A percentile compares a stretch with the other conserved stretches of the same genome.
Evolutionary conservation across 768 basidiomycete species (phyloP).

Genomic region (Boletus vinaceobasis): DNA sequence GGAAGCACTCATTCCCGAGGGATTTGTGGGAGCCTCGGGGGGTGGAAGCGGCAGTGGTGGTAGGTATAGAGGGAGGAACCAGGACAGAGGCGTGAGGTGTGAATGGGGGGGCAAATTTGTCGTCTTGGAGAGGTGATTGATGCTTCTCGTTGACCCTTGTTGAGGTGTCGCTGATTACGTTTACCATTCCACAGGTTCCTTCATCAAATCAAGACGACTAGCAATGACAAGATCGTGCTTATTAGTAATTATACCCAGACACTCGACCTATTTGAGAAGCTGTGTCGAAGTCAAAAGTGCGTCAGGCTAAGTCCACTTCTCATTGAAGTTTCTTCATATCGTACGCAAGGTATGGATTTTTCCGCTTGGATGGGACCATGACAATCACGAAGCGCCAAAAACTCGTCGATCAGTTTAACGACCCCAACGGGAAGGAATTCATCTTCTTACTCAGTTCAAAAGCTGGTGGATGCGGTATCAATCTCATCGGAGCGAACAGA

Average conservation of each 20-base stretch:
- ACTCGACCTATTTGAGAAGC: slow-evolving; percentile 86
- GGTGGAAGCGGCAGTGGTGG: slow-evolving; percentile 24
- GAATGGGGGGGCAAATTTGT: slow-evolving; percentile 91
- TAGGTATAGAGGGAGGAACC: slow-evolving; percentile 41
- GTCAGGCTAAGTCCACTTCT: slow-evolving; percentile 10
- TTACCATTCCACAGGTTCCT: slow-evolving; percentile 58
- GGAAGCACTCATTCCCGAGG: slow-evolving; percentile 76
- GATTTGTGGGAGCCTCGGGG: slow-evolving; percentile 56
- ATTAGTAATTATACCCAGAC: slow-evolving; percentile 98
- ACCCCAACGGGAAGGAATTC: slow-evolving; percentile 90
- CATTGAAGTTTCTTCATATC: neutral
- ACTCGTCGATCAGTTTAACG: slow-evolving; percentile 93
- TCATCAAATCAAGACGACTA: slow-evolving; percentile 74
- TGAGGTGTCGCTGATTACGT: neutral
- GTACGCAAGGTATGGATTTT: slow-evolving; percentile 73
- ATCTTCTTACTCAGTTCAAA: slow-evolving; percentile 93
- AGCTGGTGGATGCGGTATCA: slow-evolving; percentile 95
- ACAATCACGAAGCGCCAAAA: slow-evolving; percentile 89
- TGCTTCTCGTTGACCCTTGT: neutral
- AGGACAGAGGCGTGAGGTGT: slow-evolving; percentile 51
- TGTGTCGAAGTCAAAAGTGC: slow-evolving; percentile 83
- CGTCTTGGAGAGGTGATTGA: slow-evolving; percentile 79
- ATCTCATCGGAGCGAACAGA: slow-evolving; percentile 93
- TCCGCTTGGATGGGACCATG: slow-evolving; percentile 95
- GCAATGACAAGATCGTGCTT: slow-evolving; percentile 91